Evolutionary conservation across 164 flowering plant genomes (phyloP), one percentile per base, ranked within the genome.

Genomic region (Cinnamomum chago): DNA sequence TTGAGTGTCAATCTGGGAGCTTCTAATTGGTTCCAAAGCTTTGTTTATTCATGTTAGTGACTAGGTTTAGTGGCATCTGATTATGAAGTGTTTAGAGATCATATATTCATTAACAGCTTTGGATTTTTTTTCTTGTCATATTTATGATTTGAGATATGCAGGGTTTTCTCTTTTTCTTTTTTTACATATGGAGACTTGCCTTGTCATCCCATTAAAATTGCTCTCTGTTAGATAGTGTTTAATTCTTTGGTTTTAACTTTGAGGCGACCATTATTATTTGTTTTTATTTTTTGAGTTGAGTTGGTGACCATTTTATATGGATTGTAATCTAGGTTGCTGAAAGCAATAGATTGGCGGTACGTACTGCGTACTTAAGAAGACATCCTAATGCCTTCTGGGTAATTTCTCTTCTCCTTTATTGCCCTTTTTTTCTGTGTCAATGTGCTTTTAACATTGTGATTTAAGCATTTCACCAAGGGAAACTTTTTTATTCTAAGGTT

Each of bases 361-460:
- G 95, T 67, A 50, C 86, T 70, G 81, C 91, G 75, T 95, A 93
- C 84, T 80, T 92, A 86, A 85, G 83, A 62, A 90, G 81, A 81
- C 99, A 95, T 84, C 97, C 98, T 10, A 83, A 87, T 55, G 60
- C 60, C 17, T 55, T 55, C 7, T 55, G 60, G 60, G 60, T 55
- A 55, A 55, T 15, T 17, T 15, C 2, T 55, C n/a, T 15, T 55
- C 60, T 55, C 60, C 17, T 55, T 55, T 55, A 2, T 55, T 13
- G 4, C 60, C 4, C n/a, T 11, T 55, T 20, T 55, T 55, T 55
- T 40, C 11, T 40, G n/a, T 55, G 60, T 55, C 60, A 55, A 2
- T 72, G 58, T 71, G 24, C 67, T 70, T 11, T 20, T 50, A 51
- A 52, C 23, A 23, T 28, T 55, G 47, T 69, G 47, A 3, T 71